These are phyloP conservation scores for Onygenales sp. DNA, from an alignment of 2,329 filamentous ascomycete species.

Conservation along the genomic window DNA sequence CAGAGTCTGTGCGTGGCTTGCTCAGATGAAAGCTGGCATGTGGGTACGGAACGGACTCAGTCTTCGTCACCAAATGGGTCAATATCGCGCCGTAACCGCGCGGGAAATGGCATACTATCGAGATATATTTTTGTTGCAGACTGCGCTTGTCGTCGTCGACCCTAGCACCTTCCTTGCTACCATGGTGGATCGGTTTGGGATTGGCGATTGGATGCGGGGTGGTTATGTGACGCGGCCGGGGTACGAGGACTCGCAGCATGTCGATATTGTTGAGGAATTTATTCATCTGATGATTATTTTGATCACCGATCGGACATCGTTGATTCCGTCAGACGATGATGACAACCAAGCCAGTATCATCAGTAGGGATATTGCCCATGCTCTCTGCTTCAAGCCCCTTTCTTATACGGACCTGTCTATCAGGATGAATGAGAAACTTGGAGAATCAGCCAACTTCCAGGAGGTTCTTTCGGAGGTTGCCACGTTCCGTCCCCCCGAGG, in stretches of 20 bases:
- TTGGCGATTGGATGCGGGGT: conserved; percentile 78
- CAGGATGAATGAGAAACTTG: conserved; percentile 79
- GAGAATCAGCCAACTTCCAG: conserved; percentile 82
- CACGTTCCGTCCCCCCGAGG: conserved; percentile 81
- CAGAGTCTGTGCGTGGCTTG: conserved; percentile 88
- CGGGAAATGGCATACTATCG: conserved; percentile 89
- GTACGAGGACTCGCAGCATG: conserved; percentile 76
- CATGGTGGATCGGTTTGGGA: conserved; percentile 83
- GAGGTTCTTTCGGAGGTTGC: conserved; percentile 79
- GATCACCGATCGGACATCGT: conserved; percentile 75
- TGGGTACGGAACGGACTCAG: conserved; percentile 98
- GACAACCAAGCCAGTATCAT: conserved; percentile 55
- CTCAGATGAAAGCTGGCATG: conserved; percentile 96
- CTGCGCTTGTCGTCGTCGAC: conserved; percentile 77
- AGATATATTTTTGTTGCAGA: conserved; percentile 89
- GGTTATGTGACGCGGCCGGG: conserved; percentile 64
- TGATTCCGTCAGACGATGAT: conserved; percentile 37
- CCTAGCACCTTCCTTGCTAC: conserved; percentile 76
- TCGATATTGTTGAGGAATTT: conserved; percentile 94
- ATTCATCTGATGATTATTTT: conserved; percentile 86
- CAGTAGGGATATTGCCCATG: conserved; percentile 82
- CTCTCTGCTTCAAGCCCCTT: conserved; percentile 90
- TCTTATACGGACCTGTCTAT: conserved; percentile 86
- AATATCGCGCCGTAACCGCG: conserved; percentile 81
- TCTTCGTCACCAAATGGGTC: conserved; percentile 85